Base-by-base conservation (phyloP, 129 eudicot species). In the Lonicera japonica region DNA sequence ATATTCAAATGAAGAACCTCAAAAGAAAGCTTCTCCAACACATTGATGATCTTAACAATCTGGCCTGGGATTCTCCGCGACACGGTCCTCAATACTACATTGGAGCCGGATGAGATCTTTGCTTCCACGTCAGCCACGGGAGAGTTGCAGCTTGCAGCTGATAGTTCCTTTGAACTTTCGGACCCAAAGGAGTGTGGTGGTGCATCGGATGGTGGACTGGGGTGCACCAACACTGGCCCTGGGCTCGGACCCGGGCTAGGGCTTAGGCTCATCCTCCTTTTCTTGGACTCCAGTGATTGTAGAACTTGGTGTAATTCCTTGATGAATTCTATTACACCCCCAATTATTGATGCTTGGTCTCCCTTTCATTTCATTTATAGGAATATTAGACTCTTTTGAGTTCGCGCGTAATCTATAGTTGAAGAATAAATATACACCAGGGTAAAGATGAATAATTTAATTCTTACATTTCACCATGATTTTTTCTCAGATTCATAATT, bases 301-400 rank as follows among this genome's bases (percentile, higher is more conserved):
- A 83, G 62, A 22, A 94, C 89, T 66, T 76, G 89, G 77, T 94
- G 99, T 79, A 94, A 70, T 74, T 94, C 99, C 87, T 94, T 94
- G 76, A 94, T 83, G 86, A 94, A 88, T 40, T 94, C 99, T 39
- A 94, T 84, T 25, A 85, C 99, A 41, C 99, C 99, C 6, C 96
- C 96, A 63, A 94, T 88, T 25, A 94, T 88, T 0, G 99, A 94
- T 72, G 99, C 99, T 83, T 94, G 99, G 67, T 94, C 99, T 43
- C 99, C 91, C 99, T 94, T 71, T 19, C 50, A 60, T 54, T 24
- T 60, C 36, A 29, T 29, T 40, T 43, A 43, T 43, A 43, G 50
- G 50, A 43, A 43, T 2, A 43, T 43, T 43, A 43, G 50, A 43
- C 13, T 38, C 43, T 38, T 38, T 4, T 4, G 10, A n/a, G n/a